Base-by-base conservation (phyloP, 2,329 filamentous ascomycete genomes). In the Thelonectria discophora region DNA sequence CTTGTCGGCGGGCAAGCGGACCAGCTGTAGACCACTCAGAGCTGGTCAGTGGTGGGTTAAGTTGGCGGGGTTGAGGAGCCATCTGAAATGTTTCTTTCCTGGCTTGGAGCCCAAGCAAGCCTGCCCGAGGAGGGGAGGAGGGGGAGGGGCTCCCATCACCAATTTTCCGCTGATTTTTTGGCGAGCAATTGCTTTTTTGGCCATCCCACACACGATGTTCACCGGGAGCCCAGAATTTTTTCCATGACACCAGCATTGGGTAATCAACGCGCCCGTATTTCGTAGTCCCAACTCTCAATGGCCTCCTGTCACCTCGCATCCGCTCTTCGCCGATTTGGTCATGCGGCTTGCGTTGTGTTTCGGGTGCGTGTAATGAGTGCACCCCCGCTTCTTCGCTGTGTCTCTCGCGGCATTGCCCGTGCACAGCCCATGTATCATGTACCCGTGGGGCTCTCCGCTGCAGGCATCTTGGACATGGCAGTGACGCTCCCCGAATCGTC, bases 1-100 rank as follows among this genome's bases (percentile, higher is more conserved):
- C 42, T 34, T 48, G 49, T 37, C 32, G 53, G 48, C 53, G 43
- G 47, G 30, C 32, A 60, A 55, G 52, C 45, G 24, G 50, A 21
- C 51, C 47, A 37, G 43, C 21, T 21, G 49, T 47, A 46, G 56
- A 48, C 58, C 56, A 67, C 48, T 60, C 40, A 60, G 55, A 48
- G 55, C 32, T 6, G 21, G 3, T 24, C 21, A 24, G 21, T 60
- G 34, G 7, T 7, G 34, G 34, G 34, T 24, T 24, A 24, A 24
- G 21, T 37, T 37, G 34, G 34, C 34, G 61, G 61, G 51, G 59
- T 52, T 45, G 27, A 30, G 27, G 27, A 30, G 45, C 47, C 64
- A 58, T 64, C 32, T 34, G 11, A 34, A 34, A 34, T 34, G 32
- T 24, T 24, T 24, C 21, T 6, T 24, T 24, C 10, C 9, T 34